Conservation (phyloP, 768 basidiomycete genomes). For the Mycena filopes region DNA sequence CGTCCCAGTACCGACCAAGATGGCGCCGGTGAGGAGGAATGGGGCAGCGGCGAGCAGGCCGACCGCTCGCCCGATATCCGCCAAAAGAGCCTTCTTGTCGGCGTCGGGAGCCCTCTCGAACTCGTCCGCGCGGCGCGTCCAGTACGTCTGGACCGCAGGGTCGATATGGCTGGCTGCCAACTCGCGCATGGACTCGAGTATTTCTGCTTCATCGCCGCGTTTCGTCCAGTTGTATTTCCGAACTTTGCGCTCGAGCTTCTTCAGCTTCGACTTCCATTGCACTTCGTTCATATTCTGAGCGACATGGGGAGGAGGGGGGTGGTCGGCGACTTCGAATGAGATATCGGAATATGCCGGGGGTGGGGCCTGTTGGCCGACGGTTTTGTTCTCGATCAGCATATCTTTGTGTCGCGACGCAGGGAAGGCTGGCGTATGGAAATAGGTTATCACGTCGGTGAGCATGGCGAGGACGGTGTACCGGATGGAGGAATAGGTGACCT, state of each 20-base stretch:
- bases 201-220: conserved; percentile 11
- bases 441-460: conserved; percentile 26
- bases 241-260: conserved; percentile 20
- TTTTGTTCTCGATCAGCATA: too few species aligned
- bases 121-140: conserved; percentile 20
- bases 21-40: conserved; percentile 13
- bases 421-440: conserved; percentile 8
- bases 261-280: conserved; percentile 23
- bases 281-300: conserved; percentile 1
- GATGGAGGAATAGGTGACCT: too few species aligned
- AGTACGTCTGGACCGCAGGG: conserved; percentile 27
- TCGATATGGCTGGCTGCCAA: conserved; percentile 27
- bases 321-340: too few species aligned
- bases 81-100: conserved; percentile 21
- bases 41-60: conserved; percentile 22
- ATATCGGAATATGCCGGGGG: too few species aligned
- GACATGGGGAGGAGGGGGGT: neutral
- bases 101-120: conserved; percentile 25
- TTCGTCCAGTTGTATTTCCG: conserved; percentile 30
- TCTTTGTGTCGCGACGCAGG: neutral
- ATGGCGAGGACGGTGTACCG: conserved; percentile 1
- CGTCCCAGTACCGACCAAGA: conserved; percentile 17
- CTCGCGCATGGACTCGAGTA: conserved; percentile 27
- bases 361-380: too few species aligned
- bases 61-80: conserved; percentile 15